phyloP scores from a whole-genome alignment of 257 asterid genomes.

The Penstemon eatonii region DNA sequence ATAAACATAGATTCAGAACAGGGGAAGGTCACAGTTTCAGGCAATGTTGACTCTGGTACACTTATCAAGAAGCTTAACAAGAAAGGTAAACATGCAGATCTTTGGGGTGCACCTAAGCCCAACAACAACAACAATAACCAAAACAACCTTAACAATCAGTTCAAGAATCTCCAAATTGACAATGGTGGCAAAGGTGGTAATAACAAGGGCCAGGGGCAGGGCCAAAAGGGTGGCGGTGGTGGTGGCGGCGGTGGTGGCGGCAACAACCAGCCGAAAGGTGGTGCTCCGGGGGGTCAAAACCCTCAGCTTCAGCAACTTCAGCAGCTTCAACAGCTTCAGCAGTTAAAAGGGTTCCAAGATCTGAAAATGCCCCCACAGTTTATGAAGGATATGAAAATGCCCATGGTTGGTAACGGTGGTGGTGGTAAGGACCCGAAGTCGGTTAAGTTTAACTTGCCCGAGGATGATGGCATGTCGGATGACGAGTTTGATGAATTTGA shows the following conservation, averaged over 20 bases:
- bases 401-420: conserved; percentile 22
- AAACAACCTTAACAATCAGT: conserved; percentile 49
- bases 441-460: conserved; percentile 54
- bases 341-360: conserved; percentile 57
- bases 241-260: conserved; percentile 26
- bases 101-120: conserved; percentile 84
- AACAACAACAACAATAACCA: conserved; percentile 43
- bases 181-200: conserved; percentile 53
- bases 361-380: conserved; percentile 57
- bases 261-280: conserved; percentile 37
- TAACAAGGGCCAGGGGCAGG: conserved; percentile 41
- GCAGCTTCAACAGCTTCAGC: conserved; percentile 48
- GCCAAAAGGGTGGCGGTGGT: conserved; percentile 37
- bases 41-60: conserved; percentile 75
- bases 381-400: conserved; percentile 47
- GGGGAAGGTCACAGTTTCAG: conserved; percentile 93
- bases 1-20: conserved; percentile 71
- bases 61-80: conserved; percentile 82
- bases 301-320: conserved; percentile 47
- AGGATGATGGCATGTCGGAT: conserved; percentile 50
- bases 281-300: conserved; percentile 31
- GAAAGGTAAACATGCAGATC: conserved; percentile 77
- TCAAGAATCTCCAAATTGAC: conserved; percentile 66
- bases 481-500: conserved; percentile 36
- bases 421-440: conserved; percentile 47